A percentile compares a stretch with the other conserved stretches of the same genome.
These are phyloP conservation scores for Candida verbasci DNA, from an alignment of 805 yeast species.

Conservation along the genomic window DNA sequence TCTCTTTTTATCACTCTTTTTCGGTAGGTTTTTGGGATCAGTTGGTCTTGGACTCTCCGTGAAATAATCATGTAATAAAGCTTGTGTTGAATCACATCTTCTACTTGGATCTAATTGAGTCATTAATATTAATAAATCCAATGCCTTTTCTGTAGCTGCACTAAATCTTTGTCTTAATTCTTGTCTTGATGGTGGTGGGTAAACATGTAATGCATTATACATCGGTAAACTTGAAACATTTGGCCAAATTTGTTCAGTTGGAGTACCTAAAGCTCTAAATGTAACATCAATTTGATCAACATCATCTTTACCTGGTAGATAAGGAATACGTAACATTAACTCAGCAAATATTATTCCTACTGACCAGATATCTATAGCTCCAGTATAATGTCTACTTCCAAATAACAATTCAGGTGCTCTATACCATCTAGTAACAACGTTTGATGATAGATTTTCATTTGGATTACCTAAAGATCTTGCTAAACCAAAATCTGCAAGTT, in stretches of 20 bases:
- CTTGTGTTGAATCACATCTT: conserved; percentile 61
- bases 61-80: conserved; percentile 66
- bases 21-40: conserved; percentile 60
- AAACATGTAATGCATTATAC: conserved; percentile 67
- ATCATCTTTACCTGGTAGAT: conserved; percentile 89
- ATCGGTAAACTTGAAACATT: conserved; percentile 76
- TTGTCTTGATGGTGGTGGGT: conserved; percentile 77
- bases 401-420: conserved; percentile 64
- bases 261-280: conserved; percentile 92
- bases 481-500: conserved; percentile 95
- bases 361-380: conserved; percentile 43
- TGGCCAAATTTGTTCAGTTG: conserved; percentile 90
- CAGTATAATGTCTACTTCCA: conserved; percentile 43
- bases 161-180: conserved; percentile 80
- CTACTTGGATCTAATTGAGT: conserved; percentile 73
- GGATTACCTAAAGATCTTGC: conserved; percentile 79
- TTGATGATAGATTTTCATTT: conserved; percentile 75
- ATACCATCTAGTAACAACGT: conserved; percentile 97
- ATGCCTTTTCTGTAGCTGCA: conserved; percentile 84
- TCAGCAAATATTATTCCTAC: conserved; percentile 81
- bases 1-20: conserved; percentile 23
- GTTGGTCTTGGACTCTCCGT: conserved; percentile 73
- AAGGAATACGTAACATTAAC: conserved; percentile 90
- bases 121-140: conserved; percentile 70
- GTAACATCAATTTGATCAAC: conserved; percentile 89